Percentiles rank a stretch among this genome's conserved stretches.
Evolutionary conservation across 495 filamentous ascomycete species (phyloP).

Genomic region (Podospora fimiseda): DNA sequence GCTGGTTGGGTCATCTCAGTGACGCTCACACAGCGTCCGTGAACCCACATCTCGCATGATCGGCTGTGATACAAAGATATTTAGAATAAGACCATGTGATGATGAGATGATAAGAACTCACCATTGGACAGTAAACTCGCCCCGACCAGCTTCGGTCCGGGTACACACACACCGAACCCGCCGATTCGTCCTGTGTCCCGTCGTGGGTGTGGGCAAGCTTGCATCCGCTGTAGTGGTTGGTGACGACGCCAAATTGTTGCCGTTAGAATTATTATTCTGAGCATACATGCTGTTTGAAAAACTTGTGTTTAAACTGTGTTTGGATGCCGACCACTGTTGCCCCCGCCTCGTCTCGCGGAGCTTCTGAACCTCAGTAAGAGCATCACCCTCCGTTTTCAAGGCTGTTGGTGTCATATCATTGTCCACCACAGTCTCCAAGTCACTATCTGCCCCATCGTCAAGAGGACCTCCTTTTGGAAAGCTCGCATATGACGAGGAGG

Average conservation of each 20-base stretch:
- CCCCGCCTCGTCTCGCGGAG: conserved; percentile 61
- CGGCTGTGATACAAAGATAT: background rate
- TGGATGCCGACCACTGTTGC: conserved; percentile 35
- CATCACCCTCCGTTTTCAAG: conserved; percentile 31
- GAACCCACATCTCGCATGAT: background rate
- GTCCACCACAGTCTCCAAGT: conserved; percentile 52
- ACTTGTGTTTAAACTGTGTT: conserved; percentile 15
- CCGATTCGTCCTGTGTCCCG: conserved; percentile 50
- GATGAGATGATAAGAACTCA: too few species aligned
- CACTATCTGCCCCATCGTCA: conserved; percentile 43
- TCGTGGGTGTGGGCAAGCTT: conserved; percentile 60
- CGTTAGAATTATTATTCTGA: too few species aligned
- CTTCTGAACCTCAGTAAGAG: conserved; percentile 62
- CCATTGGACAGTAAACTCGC: conserved; percentile 81
- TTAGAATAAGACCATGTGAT: too few species aligned
- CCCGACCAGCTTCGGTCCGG: conserved; percentile 40
- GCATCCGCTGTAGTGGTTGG: conserved; percentile 64
- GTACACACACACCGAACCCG: conserved; percentile 70
- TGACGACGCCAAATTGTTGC: conserved; percentile 35
- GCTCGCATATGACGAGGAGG: conserved; percentile 25
- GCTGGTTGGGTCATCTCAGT: background rate
- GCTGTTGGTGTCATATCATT: conserved; percentile 31
- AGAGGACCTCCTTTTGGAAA: conserved; percentile 27
- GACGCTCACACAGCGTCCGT: background rate
- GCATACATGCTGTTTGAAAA: background rate